These are phyloP conservation scores for Collybia mongolica DNA, from an alignment of 768 basidiomycete species.

Conservation along the genomic window DNA sequence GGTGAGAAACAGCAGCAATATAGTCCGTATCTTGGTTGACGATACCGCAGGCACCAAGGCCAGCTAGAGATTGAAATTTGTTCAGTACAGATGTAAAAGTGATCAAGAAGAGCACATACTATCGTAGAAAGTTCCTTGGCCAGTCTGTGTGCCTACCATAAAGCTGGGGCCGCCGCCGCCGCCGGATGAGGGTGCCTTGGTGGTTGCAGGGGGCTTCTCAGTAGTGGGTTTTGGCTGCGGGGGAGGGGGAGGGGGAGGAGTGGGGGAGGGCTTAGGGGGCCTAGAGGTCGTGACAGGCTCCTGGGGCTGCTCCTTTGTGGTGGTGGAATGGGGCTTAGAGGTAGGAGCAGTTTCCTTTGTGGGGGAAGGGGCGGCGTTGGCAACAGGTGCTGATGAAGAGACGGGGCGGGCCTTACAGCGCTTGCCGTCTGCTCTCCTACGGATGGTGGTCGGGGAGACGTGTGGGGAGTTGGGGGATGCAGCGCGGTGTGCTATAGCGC, in stretches of 20 bases:
- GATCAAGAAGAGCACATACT: constrained; percentile 26
- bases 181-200: constrained; percentile 6
- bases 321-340: constrained; percentile 12
- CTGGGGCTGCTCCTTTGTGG: constrained; percentile 10
- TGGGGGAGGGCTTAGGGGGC: constrained; percentile 12
- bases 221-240: constrained; percentile 11
- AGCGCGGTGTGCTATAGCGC: constrained; percentile 43
- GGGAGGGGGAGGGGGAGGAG: constrained; percentile 13
- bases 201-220: constrained; percentile 5
- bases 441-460: constrained; percentile 15
- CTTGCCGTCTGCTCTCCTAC: constrained; percentile 29
- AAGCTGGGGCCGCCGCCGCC: constrained; percentile 33
- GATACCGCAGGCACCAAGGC: constrained; percentile 65
- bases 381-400: constrained; percentile 15
- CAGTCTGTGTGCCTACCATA: constrained; percentile 46
- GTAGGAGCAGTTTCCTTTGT: constrained; percentile 20
- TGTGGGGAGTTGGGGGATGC: constrained; percentile 24
- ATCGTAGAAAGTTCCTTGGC: constrained; percentile 57
- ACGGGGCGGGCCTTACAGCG: constrained; percentile 36
- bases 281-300: constrained; percentile 13
- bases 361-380: constrained; percentile 10
- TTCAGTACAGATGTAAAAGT: background rate
- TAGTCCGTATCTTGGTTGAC: constrained; percentile 47
- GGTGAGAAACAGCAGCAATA: constrained; percentile 58
- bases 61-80: constrained; percentile 33